Evolutionary conservation across 305 asterid species (phyloP).

Genomic region (Fraxinus baroniana): DNA sequence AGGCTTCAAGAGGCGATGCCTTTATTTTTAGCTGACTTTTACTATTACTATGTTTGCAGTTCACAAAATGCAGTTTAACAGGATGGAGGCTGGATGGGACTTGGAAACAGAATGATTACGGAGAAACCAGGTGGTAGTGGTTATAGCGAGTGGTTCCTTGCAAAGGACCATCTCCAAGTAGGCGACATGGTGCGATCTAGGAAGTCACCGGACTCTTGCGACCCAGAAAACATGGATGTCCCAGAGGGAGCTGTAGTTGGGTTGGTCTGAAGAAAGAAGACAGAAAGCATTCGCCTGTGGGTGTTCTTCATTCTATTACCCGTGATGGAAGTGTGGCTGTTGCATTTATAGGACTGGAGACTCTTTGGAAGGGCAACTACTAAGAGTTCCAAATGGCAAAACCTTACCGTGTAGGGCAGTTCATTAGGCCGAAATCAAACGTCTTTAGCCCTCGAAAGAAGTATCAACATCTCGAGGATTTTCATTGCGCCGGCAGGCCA

Average conservation of each 20-base stretch:
- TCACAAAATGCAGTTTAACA: slow-evolving; percentile 35
- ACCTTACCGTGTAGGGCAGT: slow-evolving; percentile 43
- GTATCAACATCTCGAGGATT: slow-evolving; percentile 54
- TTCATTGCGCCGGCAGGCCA: slow-evolving; percentile 63
- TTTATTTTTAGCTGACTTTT: neutral
- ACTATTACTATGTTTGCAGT: slow-evolving; percentile 36
- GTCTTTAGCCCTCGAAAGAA: slow-evolving; percentile 45
- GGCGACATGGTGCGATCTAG: slow-evolving; percentile 62
- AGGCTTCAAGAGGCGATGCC: neutral
- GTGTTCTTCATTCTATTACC: slow-evolving; percentile 48
- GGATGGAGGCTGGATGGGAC: slow-evolving; percentile 47
- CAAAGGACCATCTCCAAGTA: slow-evolving; percentile 54
- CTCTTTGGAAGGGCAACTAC: slow-evolving; percentile 50
- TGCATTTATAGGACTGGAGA: slow-evolving; percentile 54
- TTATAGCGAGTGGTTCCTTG: slow-evolving; percentile 51
- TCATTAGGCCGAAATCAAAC: slow-evolving; percentile 41
- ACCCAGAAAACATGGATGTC: slow-evolving; percentile 36
- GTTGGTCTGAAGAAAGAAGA: slow-evolving; percentile 38
- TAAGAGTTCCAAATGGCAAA: slow-evolving; percentile 35
- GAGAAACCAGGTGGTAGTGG: slow-evolving; percentile 39
- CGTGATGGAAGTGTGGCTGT: slow-evolving; percentile 50
- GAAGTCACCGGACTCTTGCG: slow-evolving; percentile 29
- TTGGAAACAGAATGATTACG: slow-evolving; percentile 31
- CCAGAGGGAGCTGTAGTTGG: slow-evolving; percentile 53
- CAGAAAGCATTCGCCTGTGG: slow-evolving; percentile 46